These are phyloP conservation scores for Iberis pinnata DNA, from an alignment of 345 rosid genomes.

Conservation along the genomic window DNA sequence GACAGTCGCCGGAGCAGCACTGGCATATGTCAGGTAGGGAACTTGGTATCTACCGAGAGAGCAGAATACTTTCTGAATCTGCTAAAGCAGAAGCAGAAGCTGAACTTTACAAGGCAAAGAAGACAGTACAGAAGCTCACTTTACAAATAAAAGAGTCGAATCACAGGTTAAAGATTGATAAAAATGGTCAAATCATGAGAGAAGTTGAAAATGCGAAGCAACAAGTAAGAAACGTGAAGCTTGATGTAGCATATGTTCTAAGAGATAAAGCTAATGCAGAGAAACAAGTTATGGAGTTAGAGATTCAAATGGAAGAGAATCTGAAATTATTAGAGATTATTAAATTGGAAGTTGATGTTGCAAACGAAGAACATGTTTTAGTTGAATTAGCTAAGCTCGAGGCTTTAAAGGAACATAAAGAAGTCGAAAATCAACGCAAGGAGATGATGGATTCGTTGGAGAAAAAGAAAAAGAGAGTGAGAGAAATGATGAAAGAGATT, in stretches of 20 bases:
- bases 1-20: slow-evolving; percentile 50
- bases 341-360: slow-evolving; percentile 58
- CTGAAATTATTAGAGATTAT: slow-evolving; percentile 36
- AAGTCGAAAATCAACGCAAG: slow-evolving; percentile 44
- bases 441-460: slow-evolving; percentile 33
- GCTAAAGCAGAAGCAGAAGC: slow-evolving; percentile 44
- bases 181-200: slow-evolving; percentile 29
- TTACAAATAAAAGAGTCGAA: slow-evolving; percentile 41
- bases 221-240: slow-evolving; percentile 67
- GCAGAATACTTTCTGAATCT: slow-evolving; percentile 42
- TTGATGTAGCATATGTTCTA: slow-evolving; percentile 52
- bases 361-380: slow-evolving; percentile 68
- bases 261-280: slow-evolving; percentile 52
- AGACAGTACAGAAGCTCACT: slow-evolving; percentile 42
- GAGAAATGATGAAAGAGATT: slow-evolving; percentile 38
- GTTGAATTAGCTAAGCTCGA: slow-evolving; percentile 75
- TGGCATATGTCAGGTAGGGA: slow-evolving; percentile 51
- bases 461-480: slow-evolving; percentile 31
- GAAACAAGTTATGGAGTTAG: slow-evolving; percentile 38
- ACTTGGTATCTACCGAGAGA: slow-evolving; percentile 41
- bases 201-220: slow-evolving; percentile 55
- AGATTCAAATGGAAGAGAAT: slow-evolving; percentile 26
- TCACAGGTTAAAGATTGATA: slow-evolving; percentile 22
- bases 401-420: slow-evolving; percentile 60
- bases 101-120: slow-evolving; percentile 42